phyloP scores from a whole-genome alignment of 192 early-diverging fungal genomes.

The Coemansia sp. region DNA sequence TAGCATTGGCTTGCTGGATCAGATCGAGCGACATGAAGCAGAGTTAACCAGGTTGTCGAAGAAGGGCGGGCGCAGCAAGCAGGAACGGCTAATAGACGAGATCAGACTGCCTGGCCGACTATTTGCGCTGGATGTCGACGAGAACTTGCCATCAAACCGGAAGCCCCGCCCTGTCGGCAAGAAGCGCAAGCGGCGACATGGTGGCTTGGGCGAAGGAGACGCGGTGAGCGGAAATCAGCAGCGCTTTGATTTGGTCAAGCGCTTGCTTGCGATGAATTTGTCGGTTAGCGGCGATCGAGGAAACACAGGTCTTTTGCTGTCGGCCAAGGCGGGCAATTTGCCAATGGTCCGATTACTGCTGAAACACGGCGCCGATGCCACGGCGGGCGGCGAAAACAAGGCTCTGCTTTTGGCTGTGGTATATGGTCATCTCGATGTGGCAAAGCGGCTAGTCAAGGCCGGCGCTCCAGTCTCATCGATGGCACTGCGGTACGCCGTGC shows the following conservation, averaged over 20 bases:
- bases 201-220: not conserved
- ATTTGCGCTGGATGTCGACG: constrained; percentile 12
- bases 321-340: constrained; percentile 42
- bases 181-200: constrained; percentile 17
- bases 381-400: constrained; percentile 38
- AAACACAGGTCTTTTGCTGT: constrained; percentile 33
- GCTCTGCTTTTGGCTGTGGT: constrained; percentile 49
- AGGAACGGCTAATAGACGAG: constrained; percentile 7
- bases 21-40: constrained; percentile 22
- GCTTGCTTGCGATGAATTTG: constrained; percentile 25
- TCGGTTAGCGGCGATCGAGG: constrained; percentile 28
- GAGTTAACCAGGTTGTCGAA: constrained; percentile 12
- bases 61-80: constrained; percentile 4
- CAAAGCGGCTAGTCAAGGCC: constrained; percentile 40
- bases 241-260: constrained; percentile 35
- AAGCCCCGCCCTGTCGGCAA: constrained; percentile 7
- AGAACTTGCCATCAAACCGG: constrained; percentile 14
- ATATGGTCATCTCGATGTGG: constrained; percentile 39
- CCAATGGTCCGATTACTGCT: constrained; percentile 39
- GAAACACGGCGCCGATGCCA: constrained; percentile 36
- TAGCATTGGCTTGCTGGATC: constrained; percentile 31
- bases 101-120: constrained; percentile 33
- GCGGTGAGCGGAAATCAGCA: constrained; percentile 20
- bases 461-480: constrained; percentile 41
- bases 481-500: constrained; percentile 50